Evolutionary conservation across 805 yeast species (phyloP).

Genomic region (Priceomyces haplophilus): DNA sequence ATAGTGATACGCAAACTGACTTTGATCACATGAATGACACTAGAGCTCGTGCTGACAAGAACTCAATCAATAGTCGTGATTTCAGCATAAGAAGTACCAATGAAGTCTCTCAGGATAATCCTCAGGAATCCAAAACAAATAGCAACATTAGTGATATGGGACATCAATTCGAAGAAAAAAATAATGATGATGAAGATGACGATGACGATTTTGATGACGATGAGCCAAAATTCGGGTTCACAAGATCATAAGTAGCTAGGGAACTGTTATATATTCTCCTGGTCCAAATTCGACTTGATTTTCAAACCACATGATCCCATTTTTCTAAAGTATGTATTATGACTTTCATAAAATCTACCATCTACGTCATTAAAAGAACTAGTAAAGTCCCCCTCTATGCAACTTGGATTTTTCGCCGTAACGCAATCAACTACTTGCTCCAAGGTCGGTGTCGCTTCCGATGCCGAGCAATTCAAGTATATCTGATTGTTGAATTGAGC

Average conservation of each 20-base stretch:
- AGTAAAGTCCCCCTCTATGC: conserved; percentile 30
- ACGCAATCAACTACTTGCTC: conserved; percentile 34
- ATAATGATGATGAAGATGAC: conserved; percentile 17
- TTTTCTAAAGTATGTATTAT: conserved; percentile 36
- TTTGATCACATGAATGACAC: neutral
- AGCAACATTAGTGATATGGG: neutral
- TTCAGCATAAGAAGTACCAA: neutral
- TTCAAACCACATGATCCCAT: conserved; percentile 32
- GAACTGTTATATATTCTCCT: neutral
- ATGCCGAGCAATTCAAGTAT: conserved; percentile 31
- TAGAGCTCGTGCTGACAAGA: neutral
- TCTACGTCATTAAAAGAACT: conserved; percentile 8
- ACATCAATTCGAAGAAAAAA: neutral
- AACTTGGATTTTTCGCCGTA: conserved; percentile 22
- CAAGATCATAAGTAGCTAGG: conserved; percentile 10
- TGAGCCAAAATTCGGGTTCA: conserved; percentile 33
- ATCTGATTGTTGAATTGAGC: conserved; percentile 37
- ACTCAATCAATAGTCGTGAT: neutral
- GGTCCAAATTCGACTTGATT: neutral
- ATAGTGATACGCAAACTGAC: conserved; percentile 2
- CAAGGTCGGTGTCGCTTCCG: conserved; percentile 20
- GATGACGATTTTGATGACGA: conserved; percentile 31
- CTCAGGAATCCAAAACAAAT: neutral
- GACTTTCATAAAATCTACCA: conserved; percentile 27
- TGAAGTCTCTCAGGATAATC: neutral